phyloP scores from a whole-genome alignment of 106 monocot species.

The Apostasia shenzhenica region DNA sequence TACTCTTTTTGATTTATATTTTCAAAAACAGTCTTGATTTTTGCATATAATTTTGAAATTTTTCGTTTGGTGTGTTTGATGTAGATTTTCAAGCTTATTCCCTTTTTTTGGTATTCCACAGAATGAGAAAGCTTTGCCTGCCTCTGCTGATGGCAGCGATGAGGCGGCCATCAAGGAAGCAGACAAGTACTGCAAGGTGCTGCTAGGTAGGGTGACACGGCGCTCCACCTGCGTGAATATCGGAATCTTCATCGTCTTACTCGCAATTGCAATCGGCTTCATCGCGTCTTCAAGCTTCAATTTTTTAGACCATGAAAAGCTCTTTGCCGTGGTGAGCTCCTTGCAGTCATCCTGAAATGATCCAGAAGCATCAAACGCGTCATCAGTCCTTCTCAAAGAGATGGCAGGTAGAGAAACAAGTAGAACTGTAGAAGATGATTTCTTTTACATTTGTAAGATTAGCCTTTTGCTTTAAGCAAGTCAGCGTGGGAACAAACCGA shows the following conservation, averaged over 20 bases:
- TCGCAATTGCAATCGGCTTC: conserved; percentile 35
- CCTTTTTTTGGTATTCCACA: conserved; percentile 12
- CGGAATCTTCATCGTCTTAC: conserved; percentile 18
- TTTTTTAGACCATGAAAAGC: conserved; percentile 36
- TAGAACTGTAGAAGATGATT: no score
- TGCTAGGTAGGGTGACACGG: conserved; percentile 40
- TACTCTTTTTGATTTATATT: neutral
- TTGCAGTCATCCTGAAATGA: conserved; percentile 22
- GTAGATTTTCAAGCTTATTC: no score
- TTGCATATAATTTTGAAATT: neutral
- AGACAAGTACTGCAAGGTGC: conserved; percentile 76
- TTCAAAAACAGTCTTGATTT: neutral
- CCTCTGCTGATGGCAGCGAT: conserved; percentile 16
- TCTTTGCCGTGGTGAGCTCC: conserved; percentile 25
- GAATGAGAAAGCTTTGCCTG: conserved; percentile 55
- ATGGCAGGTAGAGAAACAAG: neutral
- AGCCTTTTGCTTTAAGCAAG: no score
- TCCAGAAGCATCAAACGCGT: no score
- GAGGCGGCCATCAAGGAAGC: conserved; percentile 47
- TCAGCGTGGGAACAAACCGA: no score
- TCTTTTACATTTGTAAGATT: no score
- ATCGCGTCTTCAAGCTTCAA: conserved; percentile 24
- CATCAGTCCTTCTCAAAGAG: no score
- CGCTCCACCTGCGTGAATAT: conserved; percentile 37
- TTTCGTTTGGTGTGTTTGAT: neutral